phyloP scores from a whole-genome alignment of 2,329 filamentous ascomycete species.

The Phoma sp. region DNA sequence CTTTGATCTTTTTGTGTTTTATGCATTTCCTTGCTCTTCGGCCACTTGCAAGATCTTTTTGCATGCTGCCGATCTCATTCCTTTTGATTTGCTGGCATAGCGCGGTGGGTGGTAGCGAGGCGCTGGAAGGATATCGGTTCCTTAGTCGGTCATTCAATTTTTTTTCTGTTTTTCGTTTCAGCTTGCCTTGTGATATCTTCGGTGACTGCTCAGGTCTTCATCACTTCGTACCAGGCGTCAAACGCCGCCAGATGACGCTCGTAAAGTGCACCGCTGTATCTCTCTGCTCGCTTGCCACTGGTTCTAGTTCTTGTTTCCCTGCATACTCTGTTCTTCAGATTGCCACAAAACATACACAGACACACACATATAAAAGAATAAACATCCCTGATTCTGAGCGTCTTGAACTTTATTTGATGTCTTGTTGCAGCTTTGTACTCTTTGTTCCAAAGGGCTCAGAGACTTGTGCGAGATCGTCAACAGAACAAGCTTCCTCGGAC shows the following conservation, averaged over 20 bases:
- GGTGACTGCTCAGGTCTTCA: slow-evolving; percentile 7
- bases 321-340: slow-evolving; percentile 9
- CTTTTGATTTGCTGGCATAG: slow-evolving; percentile 18
- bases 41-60: slow-evolving; percentile 10
- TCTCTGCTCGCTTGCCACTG: slow-evolving; percentile 5
- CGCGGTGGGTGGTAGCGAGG: slow-evolving; percentile 20
- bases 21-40: slow-evolving; percentile 3
- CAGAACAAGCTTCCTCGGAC: too few relatives aligned
- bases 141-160: slow-evolving; percentile 19
- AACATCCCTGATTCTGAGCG: background rate
- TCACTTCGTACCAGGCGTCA: background rate
- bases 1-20: slow-evolving; percentile 6
- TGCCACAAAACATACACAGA: slow-evolving; percentile 5
- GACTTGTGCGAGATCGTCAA: too few relatives aligned
- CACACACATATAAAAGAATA: slow-evolving; percentile 14
- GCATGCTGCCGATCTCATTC: slow-evolving; percentile 13
- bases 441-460: background rate
- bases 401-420: background rate
- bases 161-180: slow-evolving; percentile 10
- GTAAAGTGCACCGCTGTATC: slow-evolving; percentile 3
- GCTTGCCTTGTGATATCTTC: slow-evolving; percentile 11
- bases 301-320: background rate
- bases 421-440: background rate
- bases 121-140: slow-evolving; percentile 19
- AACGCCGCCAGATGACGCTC: background rate